Evolutionary conservation across 306 rosid species (phyloP), one percentile per base, ranked within the genome.

Genomic region (Mimosa pudica): DNA sequence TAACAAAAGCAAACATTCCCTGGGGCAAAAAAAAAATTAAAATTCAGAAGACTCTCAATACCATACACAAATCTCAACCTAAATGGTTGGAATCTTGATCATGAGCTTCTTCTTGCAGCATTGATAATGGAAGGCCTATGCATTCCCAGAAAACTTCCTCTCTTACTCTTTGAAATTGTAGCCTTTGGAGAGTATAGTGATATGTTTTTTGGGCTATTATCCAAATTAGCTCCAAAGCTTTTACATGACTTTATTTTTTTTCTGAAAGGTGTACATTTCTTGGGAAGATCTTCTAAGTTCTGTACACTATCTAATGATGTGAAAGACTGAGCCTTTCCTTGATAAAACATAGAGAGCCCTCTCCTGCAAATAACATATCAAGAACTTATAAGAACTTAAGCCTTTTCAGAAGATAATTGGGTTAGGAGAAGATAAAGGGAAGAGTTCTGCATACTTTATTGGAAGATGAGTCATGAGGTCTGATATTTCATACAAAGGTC

Each of bases 401-500:
- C 36, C 24, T 10, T 61, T 24, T 61, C 63, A 79, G 64, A 47
- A 65, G 49, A 65, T 68, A 65, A 58, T 42, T 62, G 54, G 75
- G 54, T 41, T 3, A 54, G 62, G 58, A 4, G 2, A 48, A 48
- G 55, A 49, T 16, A 0, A 0, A 78, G 6, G 64, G 38, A 70
- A 38, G 3, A 38, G 42, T 62, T 44, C 42, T 33, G 77, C 88
- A 72, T 89, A 94, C 99, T 91, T 93, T 2, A 95, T 79, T 8
- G 99, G 99, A 10, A 95, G 98, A 71, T 91, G 89, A 47, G 73
- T 79, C 94, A 93, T 85, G 81, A 95, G 97, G 57, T 91, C 96
- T 18, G 97, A 84, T 48, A 95, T 55, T 57, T 90, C 92, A 81
- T 64, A 89, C 2, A 93, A 82, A 72, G 98, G 97, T 5, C 94